Evolutionary conservation across 306 rosid species (phyloP), one percentile per base, ranked within the genome.

Genomic region (Malus asiatica): DNA sequence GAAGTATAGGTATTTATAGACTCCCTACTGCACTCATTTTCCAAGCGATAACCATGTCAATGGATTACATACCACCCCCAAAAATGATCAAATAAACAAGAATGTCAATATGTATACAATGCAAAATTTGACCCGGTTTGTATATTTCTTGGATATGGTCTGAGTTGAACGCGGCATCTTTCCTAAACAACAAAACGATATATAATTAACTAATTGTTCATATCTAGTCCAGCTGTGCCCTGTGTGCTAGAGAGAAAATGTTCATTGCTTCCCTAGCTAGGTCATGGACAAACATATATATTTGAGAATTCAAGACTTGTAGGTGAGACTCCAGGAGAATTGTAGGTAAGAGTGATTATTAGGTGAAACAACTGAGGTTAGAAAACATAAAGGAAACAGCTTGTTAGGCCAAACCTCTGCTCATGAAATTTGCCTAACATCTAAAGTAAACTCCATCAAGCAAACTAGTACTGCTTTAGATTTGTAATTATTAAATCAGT

Each of bases 261-360:
- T 46, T 72, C 29, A 42, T 9, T 60, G 69, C 48, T 27, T 25
- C 38, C 18, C 38, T 12, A 14, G 9, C 52, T 57, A 40, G 27
- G 77, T 8, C 20, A 22, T 42, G 53, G 19, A 22, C 19, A 18
- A 18, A 27, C 59, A 25, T 11, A 16, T 23, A 25, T 6, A 16
- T 15, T 22, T 25, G 59, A 60, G 69, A 73, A 23, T 15, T 40
- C 55, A 27, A 61, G 77, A 74, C 11, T n/a, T 62, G 25, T 62
- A 74, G 77, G 70, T 74, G 61, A 42, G 69, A 73, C n/a, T 44
- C 42, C n/a, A 27, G 4, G 45, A 62, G 77, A 74, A 51, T 74
- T 74, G 77, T 62, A 61, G 77, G 77, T 74, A 32, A 66, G 18
- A 20, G n/a, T 66, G 27, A 66, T 35, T 66, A 66, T 35, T 66